These are phyloP conservation scores for Solanum chiquidenum DNA, from an alignment of 257 asterid genomes.

Conservation along the genomic window DNA sequence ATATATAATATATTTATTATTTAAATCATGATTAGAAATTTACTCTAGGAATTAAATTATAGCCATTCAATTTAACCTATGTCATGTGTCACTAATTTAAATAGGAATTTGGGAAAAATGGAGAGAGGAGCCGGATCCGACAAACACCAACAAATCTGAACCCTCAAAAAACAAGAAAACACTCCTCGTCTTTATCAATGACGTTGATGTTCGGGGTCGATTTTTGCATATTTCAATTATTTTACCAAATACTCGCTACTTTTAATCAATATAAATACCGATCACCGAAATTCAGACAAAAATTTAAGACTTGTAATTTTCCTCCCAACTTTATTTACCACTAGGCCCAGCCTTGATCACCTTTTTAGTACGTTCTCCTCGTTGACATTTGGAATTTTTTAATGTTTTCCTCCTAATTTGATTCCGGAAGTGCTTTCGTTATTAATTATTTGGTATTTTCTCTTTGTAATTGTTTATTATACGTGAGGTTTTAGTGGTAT, in stretches of 20 bases:
- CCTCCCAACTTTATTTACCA: not conserved
- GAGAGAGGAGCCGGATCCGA: too few species aligned
- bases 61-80: too few species aligned
- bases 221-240: not conserved
- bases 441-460: not conserved
- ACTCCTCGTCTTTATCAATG: not conserved
- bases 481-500: not conserved
- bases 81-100: too few species aligned
- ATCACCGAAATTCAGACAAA: not conserved
- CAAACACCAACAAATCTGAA: not conserved
- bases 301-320: not conserved
- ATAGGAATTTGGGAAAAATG: too few species aligned
- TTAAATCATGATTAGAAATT: too few species aligned
- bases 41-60: too few species aligned
- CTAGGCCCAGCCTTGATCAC: not conserved
- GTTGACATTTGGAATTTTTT: not conserved
- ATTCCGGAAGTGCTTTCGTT: not conserved
- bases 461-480: not conserved
- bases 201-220: not conserved
- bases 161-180: not conserved
- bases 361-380: not conserved
- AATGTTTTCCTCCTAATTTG: not conserved
- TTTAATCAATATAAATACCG: not conserved
- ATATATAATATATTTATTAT: too few species aligned
- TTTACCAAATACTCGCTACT: not conserved